A percentile compares a stretch with the other conserved stretches of the same genome.
These are phyloP conservation scores for Gaeumannomyces tritici DNA, from an alignment of 2,329 filamentous ascomycete species.

Conservation along the genomic window DNA sequence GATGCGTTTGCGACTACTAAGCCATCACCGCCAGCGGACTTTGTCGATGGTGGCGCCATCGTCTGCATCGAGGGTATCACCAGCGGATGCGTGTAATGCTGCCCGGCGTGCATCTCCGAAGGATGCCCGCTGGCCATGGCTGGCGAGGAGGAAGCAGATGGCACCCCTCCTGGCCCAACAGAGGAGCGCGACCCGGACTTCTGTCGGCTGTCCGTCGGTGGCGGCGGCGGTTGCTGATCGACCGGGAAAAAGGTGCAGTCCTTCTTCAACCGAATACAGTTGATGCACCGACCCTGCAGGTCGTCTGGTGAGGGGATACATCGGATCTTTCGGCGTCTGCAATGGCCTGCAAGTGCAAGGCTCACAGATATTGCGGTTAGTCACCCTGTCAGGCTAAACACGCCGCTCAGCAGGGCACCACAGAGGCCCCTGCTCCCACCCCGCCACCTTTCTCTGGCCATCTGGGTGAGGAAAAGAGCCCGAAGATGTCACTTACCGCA, in stretches of 20 bases:
- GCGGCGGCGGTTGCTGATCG: constrained; percentile 57
- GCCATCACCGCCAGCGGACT: constrained; percentile 24
- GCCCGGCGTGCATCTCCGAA: constrained; percentile 28
- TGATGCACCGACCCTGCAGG: constrained; percentile 68
- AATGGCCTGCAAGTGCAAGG: constrained; percentile 56
- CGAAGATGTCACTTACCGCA: constrained; percentile 70
- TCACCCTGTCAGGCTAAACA: not conserved
- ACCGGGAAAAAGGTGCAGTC: constrained; percentile 90
- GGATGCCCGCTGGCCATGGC: constrained; percentile 31
- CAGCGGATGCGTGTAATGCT: constrained; percentile 29
- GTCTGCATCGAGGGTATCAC: constrained; percentile 33
- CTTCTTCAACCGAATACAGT: constrained; percentile 90
- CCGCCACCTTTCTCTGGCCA: not conserved
- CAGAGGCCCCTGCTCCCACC: not conserved
- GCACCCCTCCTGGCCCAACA: constrained; percentile 24
- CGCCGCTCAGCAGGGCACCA: too few species aligned
- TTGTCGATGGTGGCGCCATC: constrained; percentile 33
- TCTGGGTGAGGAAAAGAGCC: not conserved
- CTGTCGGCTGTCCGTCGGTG: constrained; percentile 27
- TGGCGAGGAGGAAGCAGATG: constrained; percentile 40
- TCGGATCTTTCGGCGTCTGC: constrained; percentile 85
- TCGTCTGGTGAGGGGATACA: constrained; percentile 73
- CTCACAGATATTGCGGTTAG: not conserved
- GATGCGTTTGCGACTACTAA: constrained; percentile 25
- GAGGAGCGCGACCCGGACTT: constrained; percentile 30